These are phyloP conservation scores for Hanseniaspora pseudoguilliermondii DNA, from an alignment of 805 yeast genomes.

Conservation along the genomic window DNA sequence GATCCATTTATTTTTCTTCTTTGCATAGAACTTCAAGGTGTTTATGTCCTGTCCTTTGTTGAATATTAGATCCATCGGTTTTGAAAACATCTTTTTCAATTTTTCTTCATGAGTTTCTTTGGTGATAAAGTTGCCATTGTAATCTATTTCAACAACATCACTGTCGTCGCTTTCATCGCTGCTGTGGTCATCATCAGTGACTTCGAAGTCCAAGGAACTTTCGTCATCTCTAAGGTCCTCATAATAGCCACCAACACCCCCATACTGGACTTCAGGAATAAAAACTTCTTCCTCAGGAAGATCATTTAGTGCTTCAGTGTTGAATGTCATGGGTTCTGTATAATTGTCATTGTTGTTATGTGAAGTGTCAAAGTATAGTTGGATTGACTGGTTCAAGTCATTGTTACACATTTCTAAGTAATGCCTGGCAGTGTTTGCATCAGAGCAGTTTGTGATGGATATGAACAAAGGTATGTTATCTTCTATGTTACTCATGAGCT, in stretches of 20 bases:
- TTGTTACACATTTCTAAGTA: constrained; percentile 69
- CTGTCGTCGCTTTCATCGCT: background rate
- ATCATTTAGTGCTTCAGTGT: background rate
- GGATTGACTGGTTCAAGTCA: constrained; percentile 71
- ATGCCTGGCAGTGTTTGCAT: constrained; percentile 54
- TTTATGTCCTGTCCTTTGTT: constrained; percentile 32
- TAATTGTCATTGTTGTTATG: background rate
- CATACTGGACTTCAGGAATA: background rate
- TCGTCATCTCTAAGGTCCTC: background rate
- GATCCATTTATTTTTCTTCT: constrained; percentile 57
- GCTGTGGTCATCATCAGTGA: background rate
- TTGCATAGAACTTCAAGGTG: constrained; percentile 56
- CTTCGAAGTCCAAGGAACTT: background rate
- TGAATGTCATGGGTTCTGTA: constrained; percentile 2
- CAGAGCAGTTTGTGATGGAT: constrained; percentile 69
- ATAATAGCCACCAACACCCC: background rate
- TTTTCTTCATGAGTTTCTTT: constrained; percentile 41
- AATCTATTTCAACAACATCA: constrained; percentile 1
- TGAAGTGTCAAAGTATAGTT: constrained; percentile 58
- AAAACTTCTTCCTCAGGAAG: constrained; percentile 24
- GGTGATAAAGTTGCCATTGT: constrained; percentile 16
- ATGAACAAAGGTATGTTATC: constrained; percentile 58
- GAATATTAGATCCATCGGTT: constrained; percentile 61
- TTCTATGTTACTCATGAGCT: constrained; percentile 27
- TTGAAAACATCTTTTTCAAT: constrained; percentile 72